These are phyloP conservation scores for Penicillium bialowiezense DNA, from an alignment of 495 filamentous ascomycete genomes.

Conservation along the genomic window DNA sequence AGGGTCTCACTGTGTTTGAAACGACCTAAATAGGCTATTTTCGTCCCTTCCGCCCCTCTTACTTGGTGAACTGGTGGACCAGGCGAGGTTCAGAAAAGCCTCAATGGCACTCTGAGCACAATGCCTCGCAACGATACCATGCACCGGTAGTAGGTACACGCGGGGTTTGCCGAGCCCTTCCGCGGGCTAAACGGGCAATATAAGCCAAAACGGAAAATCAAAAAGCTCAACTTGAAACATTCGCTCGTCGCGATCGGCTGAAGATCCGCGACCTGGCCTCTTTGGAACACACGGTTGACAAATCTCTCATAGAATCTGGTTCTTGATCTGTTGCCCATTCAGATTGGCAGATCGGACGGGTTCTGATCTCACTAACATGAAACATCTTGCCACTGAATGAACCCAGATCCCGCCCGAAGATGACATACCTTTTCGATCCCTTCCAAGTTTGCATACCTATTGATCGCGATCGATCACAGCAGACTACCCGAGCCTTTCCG, in stretches of 20 bases:
- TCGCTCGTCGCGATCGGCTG: not conserved
- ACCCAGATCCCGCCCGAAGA: not conserved
- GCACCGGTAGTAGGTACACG: too few species aligned
- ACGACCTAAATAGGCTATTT: constrained; percentile 2
- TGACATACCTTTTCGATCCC: not conserved
- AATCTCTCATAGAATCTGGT: not conserved
- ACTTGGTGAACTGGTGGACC: not conserved
- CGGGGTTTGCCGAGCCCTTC: not conserved
- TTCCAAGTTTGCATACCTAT: not conserved
- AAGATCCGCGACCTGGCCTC: not conserved
- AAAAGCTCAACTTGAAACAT: not conserved
- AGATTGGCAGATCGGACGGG: not conserved
- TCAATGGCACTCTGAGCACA: not conserved
- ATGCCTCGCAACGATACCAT: not conserved
- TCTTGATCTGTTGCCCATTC: not conserved
- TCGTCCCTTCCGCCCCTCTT: not conserved
- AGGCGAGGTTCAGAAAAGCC: not conserved
- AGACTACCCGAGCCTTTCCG: not conserved
- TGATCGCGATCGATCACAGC: not conserved
- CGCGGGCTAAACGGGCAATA: not conserved
- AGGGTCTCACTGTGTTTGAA: not conserved
- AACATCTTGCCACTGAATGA: not conserved
- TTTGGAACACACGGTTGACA: not conserved
- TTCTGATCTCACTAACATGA: not conserved
- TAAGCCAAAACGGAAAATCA: not conserved